Conservation (phyloP, 768 basidiomycete species). For the Lentinula detonsa region DNA sequence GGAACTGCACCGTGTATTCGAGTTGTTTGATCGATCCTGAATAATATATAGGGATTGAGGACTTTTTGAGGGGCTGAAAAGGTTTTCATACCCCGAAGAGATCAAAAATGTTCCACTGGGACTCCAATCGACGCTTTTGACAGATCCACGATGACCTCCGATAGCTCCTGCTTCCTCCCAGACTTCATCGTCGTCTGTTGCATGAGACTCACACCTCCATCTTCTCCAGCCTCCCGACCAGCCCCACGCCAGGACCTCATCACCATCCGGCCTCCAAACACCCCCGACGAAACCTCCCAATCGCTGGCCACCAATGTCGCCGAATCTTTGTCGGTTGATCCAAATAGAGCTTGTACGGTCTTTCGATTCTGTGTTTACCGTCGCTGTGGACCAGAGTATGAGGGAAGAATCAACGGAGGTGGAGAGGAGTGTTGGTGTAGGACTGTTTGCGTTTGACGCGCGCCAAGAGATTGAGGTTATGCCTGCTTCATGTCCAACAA, state of each 20-base stretch:
- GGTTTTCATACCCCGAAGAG: constrained; percentile 63
- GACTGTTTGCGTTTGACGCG: constrained; percentile 23
- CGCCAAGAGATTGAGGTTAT: constrained; percentile 88
- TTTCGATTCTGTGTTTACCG: constrained; percentile 25
- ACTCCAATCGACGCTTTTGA: constrained; percentile 83
- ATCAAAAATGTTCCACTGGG: constrained; percentile 81
- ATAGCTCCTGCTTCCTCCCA: constrained; percentile 82
- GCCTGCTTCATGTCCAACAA: constrained; percentile 94
- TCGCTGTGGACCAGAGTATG: constrained; percentile 88
- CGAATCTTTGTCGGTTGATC: constrained; percentile 88
- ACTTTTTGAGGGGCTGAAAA: neutral
- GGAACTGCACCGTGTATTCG: constrained; percentile 71
- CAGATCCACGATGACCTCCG: constrained; percentile 78
- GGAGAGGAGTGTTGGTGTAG: constrained; percentile 64
- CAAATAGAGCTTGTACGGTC: constrained; percentile 62
- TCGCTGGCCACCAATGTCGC: constrained; percentile 88
- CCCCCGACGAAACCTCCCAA: constrained; percentile 92
- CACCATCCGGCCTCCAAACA: constrained; percentile 62
- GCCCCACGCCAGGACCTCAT: constrained; percentile 76
- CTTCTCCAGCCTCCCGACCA: constrained; percentile 95
- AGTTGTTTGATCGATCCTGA: constrained; percentile 85
- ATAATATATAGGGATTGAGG: neutral
- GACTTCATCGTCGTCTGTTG: constrained; percentile 23
- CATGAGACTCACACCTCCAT: constrained; percentile 48
- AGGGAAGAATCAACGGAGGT: constrained; percentile 94